Evolutionary conservation across 345 rosid species (phyloP), one percentile per base, ranked within the genome.

Genomic region (Arabidopsis suecica): DNA sequence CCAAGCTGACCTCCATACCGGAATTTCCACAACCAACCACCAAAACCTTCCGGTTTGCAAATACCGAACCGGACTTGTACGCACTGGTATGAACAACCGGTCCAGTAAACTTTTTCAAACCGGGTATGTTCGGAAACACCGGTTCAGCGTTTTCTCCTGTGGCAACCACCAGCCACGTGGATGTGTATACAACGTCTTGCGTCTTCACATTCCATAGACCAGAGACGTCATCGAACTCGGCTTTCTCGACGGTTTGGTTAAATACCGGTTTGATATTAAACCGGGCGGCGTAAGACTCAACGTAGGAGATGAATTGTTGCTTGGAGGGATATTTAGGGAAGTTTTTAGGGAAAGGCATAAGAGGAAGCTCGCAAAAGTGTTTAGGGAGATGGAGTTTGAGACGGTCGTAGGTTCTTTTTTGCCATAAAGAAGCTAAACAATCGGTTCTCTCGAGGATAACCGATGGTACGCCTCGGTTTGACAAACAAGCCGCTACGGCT

Each of bases 101-200:
- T 5, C 91, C 91, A 6, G 65, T 20, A 55, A 87, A 84, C 65
- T 72, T 87, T 18, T 81, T 71, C 30, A 88, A 65, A 67, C 96
- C 96, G 22, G 73, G 4, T 20, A 92, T 80, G 50, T 84, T 89
- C 7, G 97, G 96, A 10, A 81, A 47, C n/a, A 83, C 72, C 7
- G 96, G 91, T 78, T 93, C 97, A 0, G 96, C 97, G 72, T 90
- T 90, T 64, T 93, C 97, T 2, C 97, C 97, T 1, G 96, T 88
- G 0, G 97, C 97, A 30, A 87, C 89, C 56, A 93, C 78, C 0
- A 93, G 85, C 94, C 96, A 90, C 73, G 68, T 73, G 6, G 94
- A 93, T 3, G 71, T 44, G 72, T 86, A 95, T 63, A 78, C 84
- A 3, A 32, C 48, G 9, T 88, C 90, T 55, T 80, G 81, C 49